Conservation (phyloP, 768 basidiomycete species). For the Steccherinum ochraceum region DNA sequence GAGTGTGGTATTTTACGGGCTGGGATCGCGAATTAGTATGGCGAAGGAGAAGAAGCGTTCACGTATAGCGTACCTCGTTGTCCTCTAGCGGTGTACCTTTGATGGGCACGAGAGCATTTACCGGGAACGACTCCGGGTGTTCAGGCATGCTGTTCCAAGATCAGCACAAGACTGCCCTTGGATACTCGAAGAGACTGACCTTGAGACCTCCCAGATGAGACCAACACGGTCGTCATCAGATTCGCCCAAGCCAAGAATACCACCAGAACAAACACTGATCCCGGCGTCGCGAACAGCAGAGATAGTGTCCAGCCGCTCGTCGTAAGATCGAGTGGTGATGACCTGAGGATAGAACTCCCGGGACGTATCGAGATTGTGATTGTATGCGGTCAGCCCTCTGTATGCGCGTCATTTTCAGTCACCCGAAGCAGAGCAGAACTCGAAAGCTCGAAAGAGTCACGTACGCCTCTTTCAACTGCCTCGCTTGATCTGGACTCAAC, state of each 20-base stretch:
- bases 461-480: constrained; percentile 87
- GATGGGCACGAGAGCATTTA: constrained; percentile 96
- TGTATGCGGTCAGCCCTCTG: constrained; percentile 90
- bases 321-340: constrained; percentile 91
- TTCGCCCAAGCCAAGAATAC: constrained; percentile 93
- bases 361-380: constrained; percentile 98
- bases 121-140: constrained; percentile 98
- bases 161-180: constrained; percentile 9
- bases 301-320: constrained; percentile 89
- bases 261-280: constrained; percentile 95
- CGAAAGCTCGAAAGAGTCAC: constrained; percentile 21
- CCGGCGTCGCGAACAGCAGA: constrained; percentile 88
- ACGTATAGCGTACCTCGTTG: constrained; percentile 59
- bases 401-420: neutral
- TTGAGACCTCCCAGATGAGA: constrained; percentile 89
- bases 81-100: constrained; percentile 88
- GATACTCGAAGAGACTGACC: constrained; percentile 42
- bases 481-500: constrained; percentile 90
- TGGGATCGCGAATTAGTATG: constrained; percentile 30
- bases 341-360: constrained; percentile 97
- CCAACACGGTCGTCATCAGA: constrained; percentile 85
- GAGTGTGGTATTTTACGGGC: constrained; percentile 76
- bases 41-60: neutral
- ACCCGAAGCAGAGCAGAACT: constrained; percentile 3
- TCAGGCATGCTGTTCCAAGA: constrained; percentile 66